Percentiles rank a stretch among this genome's conserved stretches.
Evolutionary conservation across 352 stramenopile genomes (phyloP).

Genomic region (Phytophthora idaei): DNA sequence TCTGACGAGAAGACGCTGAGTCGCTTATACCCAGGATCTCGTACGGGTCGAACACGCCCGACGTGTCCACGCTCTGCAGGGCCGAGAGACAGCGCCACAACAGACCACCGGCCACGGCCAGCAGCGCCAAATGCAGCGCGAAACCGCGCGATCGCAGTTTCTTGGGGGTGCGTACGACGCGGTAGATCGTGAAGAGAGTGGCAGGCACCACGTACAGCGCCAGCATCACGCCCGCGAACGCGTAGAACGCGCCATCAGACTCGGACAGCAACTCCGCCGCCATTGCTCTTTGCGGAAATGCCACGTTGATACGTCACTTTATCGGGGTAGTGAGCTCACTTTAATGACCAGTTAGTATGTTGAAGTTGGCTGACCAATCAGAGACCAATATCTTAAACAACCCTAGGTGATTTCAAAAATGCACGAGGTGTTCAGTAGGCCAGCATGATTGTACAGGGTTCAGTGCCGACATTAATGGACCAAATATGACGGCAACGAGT

Average conservation of each 20-base stretch:
- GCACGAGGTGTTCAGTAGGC: too few relatives aligned
- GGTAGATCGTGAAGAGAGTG: conserved; percentile 57
- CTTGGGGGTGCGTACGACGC: conserved; percentile 51
- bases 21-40: conserved; percentile 81
- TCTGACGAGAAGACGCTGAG: conserved; percentile 53
- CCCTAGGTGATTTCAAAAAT: background rate
- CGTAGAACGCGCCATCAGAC: conserved; percentile 82
- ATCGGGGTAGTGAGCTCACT: background rate
- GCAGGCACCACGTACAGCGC: conserved; percentile 77
- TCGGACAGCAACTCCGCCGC: conserved; percentile 50
- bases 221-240: conserved; percentile 83
- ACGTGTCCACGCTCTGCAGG: conserved; percentile 76
- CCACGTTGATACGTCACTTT: background rate
- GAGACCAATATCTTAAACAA: background rate
- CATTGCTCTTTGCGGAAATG: conserved; percentile 11
- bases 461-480: background rate
- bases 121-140: conserved; percentile 50
- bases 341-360: conserved; percentile 3
- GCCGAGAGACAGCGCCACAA: conserved; percentile 59
- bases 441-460: too few relatives aligned
- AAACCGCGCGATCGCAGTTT: conserved; percentile 55
- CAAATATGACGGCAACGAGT: too few relatives aligned
- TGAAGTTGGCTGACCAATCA: background rate
- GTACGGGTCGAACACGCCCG: conserved; percentile 85
- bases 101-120: conserved; percentile 53